Conservation (phyloP, 352 stramenopile species). For the Globisporangium camurandrum region DNA sequence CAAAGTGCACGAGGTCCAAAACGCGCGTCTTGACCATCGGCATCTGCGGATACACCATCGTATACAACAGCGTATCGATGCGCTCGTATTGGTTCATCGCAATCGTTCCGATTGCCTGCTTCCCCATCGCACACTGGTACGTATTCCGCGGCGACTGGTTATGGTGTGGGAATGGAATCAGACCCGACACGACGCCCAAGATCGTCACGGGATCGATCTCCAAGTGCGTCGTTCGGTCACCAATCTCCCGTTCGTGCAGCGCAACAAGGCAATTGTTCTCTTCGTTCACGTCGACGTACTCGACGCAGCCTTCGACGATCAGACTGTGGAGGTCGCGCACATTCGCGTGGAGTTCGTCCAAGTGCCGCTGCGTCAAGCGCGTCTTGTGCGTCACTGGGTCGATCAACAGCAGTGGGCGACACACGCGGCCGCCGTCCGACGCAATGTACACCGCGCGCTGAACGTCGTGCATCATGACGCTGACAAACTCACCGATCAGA, state of each 20-base stretch:
- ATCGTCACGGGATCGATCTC: conserved; percentile 99
- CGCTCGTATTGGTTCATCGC: conserved; percentile 99
- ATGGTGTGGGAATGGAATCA: conserved; percentile 99
- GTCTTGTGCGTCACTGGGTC: conserved; percentile 87
- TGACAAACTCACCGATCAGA: conserved; percentile 96
- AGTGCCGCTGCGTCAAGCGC: conserved; percentile 91
- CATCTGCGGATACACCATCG: conserved; percentile 98
- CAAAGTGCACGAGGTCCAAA: conserved; percentile 98
- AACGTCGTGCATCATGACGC: conserved; percentile 97
- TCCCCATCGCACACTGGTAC: conserved; percentile 99
- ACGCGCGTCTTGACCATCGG: conserved; percentile 99
- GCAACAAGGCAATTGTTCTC: conserved; percentile 99
- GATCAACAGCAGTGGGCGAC: conserved; percentile 94
- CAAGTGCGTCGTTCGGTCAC: conserved; percentile 93
- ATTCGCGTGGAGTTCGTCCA: conserved; percentile 86
- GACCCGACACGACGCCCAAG: conserved; percentile 95
- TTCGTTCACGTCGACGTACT: conserved; percentile 99
- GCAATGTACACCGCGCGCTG: conserved; percentile 98
- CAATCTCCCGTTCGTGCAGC: conserved; percentile 90
- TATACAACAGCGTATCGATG: conserved; percentile 98
- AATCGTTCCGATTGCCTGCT: conserved; percentile 99
- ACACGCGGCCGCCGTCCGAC: conserved; percentile 97
- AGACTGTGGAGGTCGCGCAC: conserved; percentile 74
- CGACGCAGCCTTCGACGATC: conserved; percentile 95
- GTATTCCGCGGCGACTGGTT: conserved; percentile 99